Conservation (phyloP, 1,139 yeast species). For the Blastobotrys apis region DNA sequence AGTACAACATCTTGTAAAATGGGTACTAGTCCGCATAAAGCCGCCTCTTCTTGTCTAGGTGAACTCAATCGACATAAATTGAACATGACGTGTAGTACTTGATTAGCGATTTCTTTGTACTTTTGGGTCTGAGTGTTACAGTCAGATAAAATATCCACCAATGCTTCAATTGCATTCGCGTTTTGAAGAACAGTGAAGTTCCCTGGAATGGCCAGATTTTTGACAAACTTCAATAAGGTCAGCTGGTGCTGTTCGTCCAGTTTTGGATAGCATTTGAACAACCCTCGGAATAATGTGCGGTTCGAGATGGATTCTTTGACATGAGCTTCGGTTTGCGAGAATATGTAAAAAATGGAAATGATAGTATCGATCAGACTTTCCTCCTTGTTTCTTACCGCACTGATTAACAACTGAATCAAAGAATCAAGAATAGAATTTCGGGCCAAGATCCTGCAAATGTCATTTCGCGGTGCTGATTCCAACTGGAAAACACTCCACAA, state of each 20-base stretch:
- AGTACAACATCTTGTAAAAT: slow-evolving; percentile 45
- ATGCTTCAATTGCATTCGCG: slow-evolving; percentile 30
- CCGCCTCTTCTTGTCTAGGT: slow-evolving; percentile 49
- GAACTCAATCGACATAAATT: slow-evolving; percentile 59
- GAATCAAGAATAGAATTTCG: slow-evolving; percentile 12
- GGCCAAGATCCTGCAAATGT: slow-evolving; percentile 48
- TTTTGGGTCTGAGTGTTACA: slow-evolving; percentile 14
- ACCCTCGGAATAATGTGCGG: slow-evolving; percentile 21
- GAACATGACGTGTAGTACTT: slow-evolving; percentile 37
- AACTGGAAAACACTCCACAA: slow-evolving; percentile 46
- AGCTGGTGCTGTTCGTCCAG: slow-evolving; percentile 22
- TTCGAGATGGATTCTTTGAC: slow-evolving; percentile 30
- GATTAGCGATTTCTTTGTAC: slow-evolving; percentile 23
- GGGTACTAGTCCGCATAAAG: slow-evolving; percentile 52
- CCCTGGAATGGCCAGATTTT: slow-evolving; percentile 31
- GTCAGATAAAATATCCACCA: slow-evolving; percentile 29
- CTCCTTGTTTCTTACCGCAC: neutral
- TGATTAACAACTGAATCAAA: slow-evolving; percentile 1
- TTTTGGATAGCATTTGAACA: slow-evolving; percentile 23
- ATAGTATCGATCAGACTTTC: slow-evolving; percentile 20
- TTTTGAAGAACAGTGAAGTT: slow-evolving; percentile 28
- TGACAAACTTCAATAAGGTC: slow-evolving; percentile 31
- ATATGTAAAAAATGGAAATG: slow-evolving; percentile 30
- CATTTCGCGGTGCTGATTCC: slow-evolving; percentile 46
- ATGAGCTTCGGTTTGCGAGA: slow-evolving; percentile 35